phyloP scores from a whole-genome alignment of 129 eudicot genomes.

The Flaveria linearis region DNA sequence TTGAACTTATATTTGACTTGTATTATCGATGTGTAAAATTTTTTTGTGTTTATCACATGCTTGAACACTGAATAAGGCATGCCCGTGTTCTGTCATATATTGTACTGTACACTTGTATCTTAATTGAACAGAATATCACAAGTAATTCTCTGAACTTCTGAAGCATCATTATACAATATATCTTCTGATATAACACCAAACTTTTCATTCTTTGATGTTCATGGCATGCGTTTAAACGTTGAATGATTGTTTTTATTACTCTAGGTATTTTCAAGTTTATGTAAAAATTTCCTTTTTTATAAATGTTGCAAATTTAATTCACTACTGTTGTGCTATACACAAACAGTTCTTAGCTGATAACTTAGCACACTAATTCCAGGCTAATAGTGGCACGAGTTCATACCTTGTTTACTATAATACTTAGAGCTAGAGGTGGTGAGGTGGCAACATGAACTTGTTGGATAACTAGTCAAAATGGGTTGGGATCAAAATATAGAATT shows the following conservation, averaged over 20 bases:
- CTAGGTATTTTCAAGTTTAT: not conserved
- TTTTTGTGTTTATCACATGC: not conserved
- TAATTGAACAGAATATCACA: not conserved
- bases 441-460: not conserved
- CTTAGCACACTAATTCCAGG: not conserved
- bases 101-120: not conserved
- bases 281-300: not conserved
- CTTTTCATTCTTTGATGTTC: not conserved
- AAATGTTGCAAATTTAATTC: not conserved
- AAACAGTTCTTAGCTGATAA: not conserved
- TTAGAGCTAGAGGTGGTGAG: not conserved
- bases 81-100: not conserved
- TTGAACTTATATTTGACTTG: not conserved
- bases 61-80: not conserved
- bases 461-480: not conserved
- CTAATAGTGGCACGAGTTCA: not conserved
- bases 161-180: not conserved
- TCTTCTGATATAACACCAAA: not conserved
- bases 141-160: not conserved
- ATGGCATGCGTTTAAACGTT: not conserved
- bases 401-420: conserved; percentile 1
- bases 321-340: not conserved
- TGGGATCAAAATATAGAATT: not conserved
- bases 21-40: not conserved
- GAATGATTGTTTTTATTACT: not conserved